Evolutionary conservation across 495 filamentous ascomycete genomes (phyloP).

Genomic region (Daldinia concentrica): DNA sequence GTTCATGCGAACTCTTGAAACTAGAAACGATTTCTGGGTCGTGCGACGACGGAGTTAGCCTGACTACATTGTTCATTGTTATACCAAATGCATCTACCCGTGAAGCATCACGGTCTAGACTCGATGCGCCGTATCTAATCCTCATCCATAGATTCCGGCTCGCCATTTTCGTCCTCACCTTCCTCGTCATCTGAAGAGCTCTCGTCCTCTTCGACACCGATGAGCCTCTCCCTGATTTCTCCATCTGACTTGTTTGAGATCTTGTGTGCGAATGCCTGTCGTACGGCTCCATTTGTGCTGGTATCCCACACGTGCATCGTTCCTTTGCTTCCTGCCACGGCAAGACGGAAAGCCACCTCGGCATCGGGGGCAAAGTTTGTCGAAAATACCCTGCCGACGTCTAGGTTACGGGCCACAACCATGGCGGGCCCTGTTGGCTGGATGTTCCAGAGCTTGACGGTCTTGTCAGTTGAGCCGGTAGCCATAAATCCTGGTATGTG

Average conservation of each 20-base stretch:
- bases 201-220: conserved; percentile 72
- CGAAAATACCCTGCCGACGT: conserved; percentile 94
- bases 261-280: conserved; percentile 81
- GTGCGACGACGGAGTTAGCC: conserved; percentile 8
- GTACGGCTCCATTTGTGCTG: conserved; percentile 90
- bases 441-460: conserved; percentile 97
- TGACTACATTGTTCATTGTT: not conserved
- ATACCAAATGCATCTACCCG: conserved; percentile 24
- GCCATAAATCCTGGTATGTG: conserved; percentile 90
- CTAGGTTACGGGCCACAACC: conserved; percentile 90
- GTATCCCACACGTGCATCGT: conserved; percentile 96
- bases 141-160: conserved; percentile 93
- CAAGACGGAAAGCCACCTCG: conserved; percentile 88
- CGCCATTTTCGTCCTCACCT: conserved; percentile 64
- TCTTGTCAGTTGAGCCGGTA: conserved; percentile 91
- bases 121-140: conserved; percentile 55
- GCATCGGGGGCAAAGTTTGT: conserved; percentile 87
- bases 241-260: conserved; percentile 62
- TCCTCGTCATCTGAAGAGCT: conserved; percentile 67
- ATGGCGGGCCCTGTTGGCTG: conserved; percentile 79
- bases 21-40: conserved; percentile 29
- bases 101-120: conserved; percentile 22
- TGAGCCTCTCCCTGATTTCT: conserved; percentile 78
- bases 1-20: conserved; percentile 30
- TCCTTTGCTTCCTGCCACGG: conserved; percentile 95